A percentile compares a stretch with the other conserved stretches of the same genome.
Conservation (phyloP, 2,329 filamentous ascomycete species). For the Talaromyces sp. region DNA sequence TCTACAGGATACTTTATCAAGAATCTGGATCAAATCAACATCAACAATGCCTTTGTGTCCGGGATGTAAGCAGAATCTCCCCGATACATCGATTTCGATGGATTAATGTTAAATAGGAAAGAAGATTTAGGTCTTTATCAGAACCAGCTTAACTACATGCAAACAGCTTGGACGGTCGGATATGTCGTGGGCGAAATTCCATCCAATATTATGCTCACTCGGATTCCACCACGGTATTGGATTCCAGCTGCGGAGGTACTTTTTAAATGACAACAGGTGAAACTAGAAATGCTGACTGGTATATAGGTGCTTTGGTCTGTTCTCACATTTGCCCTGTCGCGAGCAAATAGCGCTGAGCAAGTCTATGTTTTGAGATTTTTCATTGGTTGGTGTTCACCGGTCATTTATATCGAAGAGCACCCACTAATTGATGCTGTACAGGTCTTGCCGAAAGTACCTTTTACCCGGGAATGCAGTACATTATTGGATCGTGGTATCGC, state of each 20-base stretch:
- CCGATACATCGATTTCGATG: neutral
- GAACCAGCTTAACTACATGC: slow-evolving; percentile 54
- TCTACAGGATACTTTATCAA: slow-evolving; percentile 48
- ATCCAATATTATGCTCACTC: slow-evolving; percentile 49
- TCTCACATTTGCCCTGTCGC: slow-evolving; percentile 43
- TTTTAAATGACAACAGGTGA: slow-evolving; percentile 24
- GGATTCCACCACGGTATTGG: slow-evolving; percentile 45
- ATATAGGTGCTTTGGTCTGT: slow-evolving; percentile 44
- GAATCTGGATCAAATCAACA: slow-evolving; percentile 43
- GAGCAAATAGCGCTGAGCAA: slow-evolving; percentile 38
- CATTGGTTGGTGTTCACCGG: slow-evolving; percentile 30
- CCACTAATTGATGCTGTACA: neutral
- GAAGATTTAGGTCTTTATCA: slow-evolving; percentile 50
- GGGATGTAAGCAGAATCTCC: slow-evolving; percentile 34
- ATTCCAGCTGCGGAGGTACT: slow-evolving; percentile 45
- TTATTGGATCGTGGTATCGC: slow-evolving; percentile 51
- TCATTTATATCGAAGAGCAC: neutral
- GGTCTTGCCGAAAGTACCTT: slow-evolving; percentile 36
- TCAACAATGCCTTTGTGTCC: slow-evolving; percentile 45
- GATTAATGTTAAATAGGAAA: slow-evolving; percentile 32
- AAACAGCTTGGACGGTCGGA: slow-evolving; percentile 56
- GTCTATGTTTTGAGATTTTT: slow-evolving; percentile 49
- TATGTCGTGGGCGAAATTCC: slow-evolving; percentile 55
- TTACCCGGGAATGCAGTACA: slow-evolving; percentile 51
- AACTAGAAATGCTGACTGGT: neutral